Base-by-base conservation (phyloP, 768 basidiomycete genomes). In the Suillus variegatus region DNA sequence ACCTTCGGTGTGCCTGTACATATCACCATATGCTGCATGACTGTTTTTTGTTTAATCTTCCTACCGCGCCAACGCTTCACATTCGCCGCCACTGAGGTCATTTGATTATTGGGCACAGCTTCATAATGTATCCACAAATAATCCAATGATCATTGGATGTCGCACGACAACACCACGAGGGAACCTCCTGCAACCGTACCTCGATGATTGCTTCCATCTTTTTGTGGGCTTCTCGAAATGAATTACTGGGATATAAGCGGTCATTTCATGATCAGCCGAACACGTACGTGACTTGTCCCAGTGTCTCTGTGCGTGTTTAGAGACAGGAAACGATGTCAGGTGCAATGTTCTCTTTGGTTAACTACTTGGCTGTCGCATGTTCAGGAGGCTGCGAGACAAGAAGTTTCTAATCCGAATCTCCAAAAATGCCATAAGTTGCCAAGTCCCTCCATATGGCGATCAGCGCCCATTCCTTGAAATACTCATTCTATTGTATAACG, bases 301-400 rank as follows among this genome's bases (percentile, higher is more conserved):
- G 2, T 25, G 25, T 25, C 25, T 25, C 25, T 25, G 25, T 25
- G n/a, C 46, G 28, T 16, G 63, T 32, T 60, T 44, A 3, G 14
- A 65, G 12, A 28, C 58, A 79, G 78, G 78, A 79, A 56, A 82
- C 78, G 1, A 78, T 77, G 3, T 73, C 79, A 6, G 78, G 79
- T 25, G 78, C 77, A 16, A 70, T 81, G 32, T 75, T 78, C 1
- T 75, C 75, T 1, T 62, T 72, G 10, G 67, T 80, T 14, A 81
- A 79, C 69, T 73, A 10, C 9, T 9, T 6, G 14, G 14, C 14
- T 25, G 49, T 25, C 16, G 49, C 49, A 14, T 16, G 25, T 20
- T 51, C 22, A 25, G 12, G 22, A 25, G 6, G 13, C 47, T 22
- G 22, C 47, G 8, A 46, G 46, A 8, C 20, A n/a, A 18, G 22